Percentiles rank a stretch among this genome's conserved stretches.
Evolutionary conservation across 768 basidiomycete species (phyloP).

Genomic region (Suillus tomentosus): DNA sequence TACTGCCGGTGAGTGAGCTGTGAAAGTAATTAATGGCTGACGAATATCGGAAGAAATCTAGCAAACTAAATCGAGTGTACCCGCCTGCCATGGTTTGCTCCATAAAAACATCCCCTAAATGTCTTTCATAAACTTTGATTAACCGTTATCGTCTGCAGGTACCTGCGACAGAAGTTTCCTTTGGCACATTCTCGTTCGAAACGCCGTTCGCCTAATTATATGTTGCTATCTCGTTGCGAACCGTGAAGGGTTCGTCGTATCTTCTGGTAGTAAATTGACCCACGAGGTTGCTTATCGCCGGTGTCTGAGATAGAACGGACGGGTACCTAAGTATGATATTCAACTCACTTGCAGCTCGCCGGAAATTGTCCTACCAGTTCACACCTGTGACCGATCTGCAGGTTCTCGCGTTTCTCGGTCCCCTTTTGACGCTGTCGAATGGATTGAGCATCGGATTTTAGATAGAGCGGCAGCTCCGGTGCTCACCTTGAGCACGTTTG

Average conservation of each 20-base stretch:
- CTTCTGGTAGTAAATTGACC: neutral
- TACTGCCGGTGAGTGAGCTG: neutral
- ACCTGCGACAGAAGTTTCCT: neutral
- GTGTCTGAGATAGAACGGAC: neutral
- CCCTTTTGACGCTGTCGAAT: neutral
- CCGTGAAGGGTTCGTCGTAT: neutral
- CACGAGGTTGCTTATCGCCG: conserved; percentile 4
- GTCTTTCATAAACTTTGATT: neutral
- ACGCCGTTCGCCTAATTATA: neutral
- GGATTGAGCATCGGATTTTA: neutral
- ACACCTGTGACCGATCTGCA: neutral
- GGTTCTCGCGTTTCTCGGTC: neutral
- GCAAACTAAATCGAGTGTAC: neutral
- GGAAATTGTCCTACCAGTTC: neutral
- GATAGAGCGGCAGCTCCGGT: neutral
- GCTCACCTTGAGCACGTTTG: neutral
- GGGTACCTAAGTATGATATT: neutral
- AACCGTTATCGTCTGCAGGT: no score
- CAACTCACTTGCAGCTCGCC: neutral
- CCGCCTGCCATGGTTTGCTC: neutral
- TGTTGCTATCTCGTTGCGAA: conserved; percentile 2
- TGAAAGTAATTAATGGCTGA: neutral
- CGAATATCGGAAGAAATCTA: neutral
- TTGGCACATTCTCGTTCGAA: neutral
- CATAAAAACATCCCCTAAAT: neutral